Conservation (phyloP, 108 stramenopile genomes). For the Craspedostauros australis region DNA sequence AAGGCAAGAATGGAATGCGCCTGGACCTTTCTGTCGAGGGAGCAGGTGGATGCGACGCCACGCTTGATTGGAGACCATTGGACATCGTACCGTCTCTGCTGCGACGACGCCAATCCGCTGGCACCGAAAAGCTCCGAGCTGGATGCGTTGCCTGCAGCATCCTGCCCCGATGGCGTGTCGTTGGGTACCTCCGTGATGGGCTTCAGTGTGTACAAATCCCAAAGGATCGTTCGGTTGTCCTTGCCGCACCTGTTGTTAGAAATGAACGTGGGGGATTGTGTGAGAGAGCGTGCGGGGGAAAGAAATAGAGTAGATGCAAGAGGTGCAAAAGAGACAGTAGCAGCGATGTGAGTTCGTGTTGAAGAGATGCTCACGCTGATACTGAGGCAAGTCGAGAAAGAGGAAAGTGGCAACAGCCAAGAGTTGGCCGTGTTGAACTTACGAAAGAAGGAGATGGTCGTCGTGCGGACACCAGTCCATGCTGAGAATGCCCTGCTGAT, state of each 20-base stretch:
- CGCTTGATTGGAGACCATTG: constrained; percentile 89
- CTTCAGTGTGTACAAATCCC: constrained; percentile 85
- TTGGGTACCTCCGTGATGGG: constrained; percentile 88
- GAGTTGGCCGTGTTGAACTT: constrained; percentile 21
- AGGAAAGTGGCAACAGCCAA: too few relatives aligned
- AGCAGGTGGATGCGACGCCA: constrained; percentile 85
- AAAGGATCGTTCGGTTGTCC: constrained; percentile 94
- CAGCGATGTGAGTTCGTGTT: too few relatives aligned
- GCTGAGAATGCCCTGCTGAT: constrained; percentile 84
- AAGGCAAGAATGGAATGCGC: constrained; percentile 77
- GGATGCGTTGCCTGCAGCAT: neutral
- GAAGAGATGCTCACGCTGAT: too few relatives aligned
- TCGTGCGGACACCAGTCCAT: constrained; percentile 96
- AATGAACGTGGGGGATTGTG: too few relatives aligned
- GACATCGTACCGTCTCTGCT: constrained; percentile 76
- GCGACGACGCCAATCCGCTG: constrained; percentile 57
- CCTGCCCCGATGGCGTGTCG: constrained; percentile 33
- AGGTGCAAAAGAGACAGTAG: too few relatives aligned
- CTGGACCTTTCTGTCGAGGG: constrained; percentile 95
- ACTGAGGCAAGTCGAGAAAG: too few relatives aligned
- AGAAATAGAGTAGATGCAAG: too few relatives aligned
- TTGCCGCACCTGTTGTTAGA: constrained; percentile 66
- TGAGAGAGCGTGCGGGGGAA: too few relatives aligned
- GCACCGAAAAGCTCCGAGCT: constrained; percentile 15
- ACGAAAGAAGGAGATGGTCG: constrained; percentile 68